These are phyloP conservation scores for Lycium ferocissimum DNA, from an alignment of 257 asterid species.

Conservation along the genomic window DNA sequence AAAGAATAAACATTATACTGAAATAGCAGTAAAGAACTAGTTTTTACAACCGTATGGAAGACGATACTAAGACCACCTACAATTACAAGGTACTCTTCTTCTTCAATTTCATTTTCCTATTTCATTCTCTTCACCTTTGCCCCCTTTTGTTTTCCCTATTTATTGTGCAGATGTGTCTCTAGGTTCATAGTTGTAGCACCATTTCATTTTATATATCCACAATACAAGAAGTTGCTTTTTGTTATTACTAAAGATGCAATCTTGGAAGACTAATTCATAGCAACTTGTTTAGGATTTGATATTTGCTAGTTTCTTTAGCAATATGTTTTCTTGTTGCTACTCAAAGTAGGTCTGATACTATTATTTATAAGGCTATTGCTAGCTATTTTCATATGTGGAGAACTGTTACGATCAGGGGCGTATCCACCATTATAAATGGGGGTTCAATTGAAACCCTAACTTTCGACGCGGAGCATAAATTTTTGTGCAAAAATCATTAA, in stretches of 20 bases:
- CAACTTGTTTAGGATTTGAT: background rate
- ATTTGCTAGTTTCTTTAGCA: background rate
- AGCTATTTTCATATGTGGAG: background rate
- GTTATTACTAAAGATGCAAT: background rate
- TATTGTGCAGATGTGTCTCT: background rate
- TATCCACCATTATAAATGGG: too few species aligned
- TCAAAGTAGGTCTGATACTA: background rate
- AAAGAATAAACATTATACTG: background rate
- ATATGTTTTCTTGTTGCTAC: background rate
- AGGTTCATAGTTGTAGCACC: background rate
- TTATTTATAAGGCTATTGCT: background rate
- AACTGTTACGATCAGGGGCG: background rate
- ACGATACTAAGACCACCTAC: conserved; percentile 21
- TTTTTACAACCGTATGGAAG: conserved; percentile 21
- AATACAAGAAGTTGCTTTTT: conserved; percentile 2
- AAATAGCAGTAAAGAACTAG: background rate
- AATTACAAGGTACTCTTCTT: background rate
- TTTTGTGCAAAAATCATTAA: too few species aligned
- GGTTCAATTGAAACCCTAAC: too few species aligned
- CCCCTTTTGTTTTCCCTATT: background rate
- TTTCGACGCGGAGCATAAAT: too few species aligned
- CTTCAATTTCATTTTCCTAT: background rate
- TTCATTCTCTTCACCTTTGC: background rate
- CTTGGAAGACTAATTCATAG: background rate
- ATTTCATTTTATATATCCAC: background rate